These are phyloP conservation scores for Neurospora sp. DNA, from an alignment of 495 filamentous ascomycete species.

Conservation along the genomic window DNA sequence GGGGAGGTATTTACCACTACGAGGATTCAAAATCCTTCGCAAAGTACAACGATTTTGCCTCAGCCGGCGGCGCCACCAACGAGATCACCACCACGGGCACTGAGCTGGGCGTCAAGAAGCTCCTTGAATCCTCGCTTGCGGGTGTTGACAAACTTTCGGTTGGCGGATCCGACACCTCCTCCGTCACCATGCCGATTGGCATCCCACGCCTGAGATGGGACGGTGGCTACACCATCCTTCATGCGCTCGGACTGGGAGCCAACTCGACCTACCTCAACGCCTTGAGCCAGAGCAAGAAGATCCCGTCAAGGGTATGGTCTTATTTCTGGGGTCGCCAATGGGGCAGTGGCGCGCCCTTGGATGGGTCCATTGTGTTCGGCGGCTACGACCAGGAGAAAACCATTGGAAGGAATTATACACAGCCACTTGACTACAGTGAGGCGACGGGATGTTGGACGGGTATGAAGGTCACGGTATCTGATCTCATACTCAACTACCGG, in stretches of 20 bases:
- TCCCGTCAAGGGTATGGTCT: conserved; percentile 29
- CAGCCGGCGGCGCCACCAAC: conserved; percentile 8
- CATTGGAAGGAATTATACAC: conserved; percentile 22
- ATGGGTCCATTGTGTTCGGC: conserved; percentile 33
- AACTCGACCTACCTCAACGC: conserved; percentile 34
- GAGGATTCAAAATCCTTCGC: conserved; percentile 7
- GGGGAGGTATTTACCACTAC: conserved; percentile 8
- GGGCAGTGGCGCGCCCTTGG: conserved; percentile 17
- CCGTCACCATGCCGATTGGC: conserved; percentile 7
- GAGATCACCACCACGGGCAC: conserved; percentile 5
- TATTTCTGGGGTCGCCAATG: conserved; percentile 35
- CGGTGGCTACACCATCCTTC: conserved; percentile 10
- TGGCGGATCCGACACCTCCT: background rate
- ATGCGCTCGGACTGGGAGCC: conserved; percentile 23
- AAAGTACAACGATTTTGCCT: conserved; percentile 6
- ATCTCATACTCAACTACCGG: conserved; percentile 9
- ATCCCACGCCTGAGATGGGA: conserved; percentile 11
- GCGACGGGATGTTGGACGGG: conserved; percentile 20
- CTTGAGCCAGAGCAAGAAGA: conserved; percentile 21
- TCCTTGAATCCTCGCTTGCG: conserved; percentile 7
- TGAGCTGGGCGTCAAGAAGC: conserved; percentile 9
- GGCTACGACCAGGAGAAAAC: conserved; percentile 36
- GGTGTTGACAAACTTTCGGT: conserved; percentile 1
- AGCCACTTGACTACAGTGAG: conserved; percentile 9
- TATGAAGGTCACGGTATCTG: conserved; percentile 18